These are phyloP conservation scores for Camellia lanceoleosa DNA, from an alignment of 148 eudicot species.

Conservation along the genomic window DNA sequence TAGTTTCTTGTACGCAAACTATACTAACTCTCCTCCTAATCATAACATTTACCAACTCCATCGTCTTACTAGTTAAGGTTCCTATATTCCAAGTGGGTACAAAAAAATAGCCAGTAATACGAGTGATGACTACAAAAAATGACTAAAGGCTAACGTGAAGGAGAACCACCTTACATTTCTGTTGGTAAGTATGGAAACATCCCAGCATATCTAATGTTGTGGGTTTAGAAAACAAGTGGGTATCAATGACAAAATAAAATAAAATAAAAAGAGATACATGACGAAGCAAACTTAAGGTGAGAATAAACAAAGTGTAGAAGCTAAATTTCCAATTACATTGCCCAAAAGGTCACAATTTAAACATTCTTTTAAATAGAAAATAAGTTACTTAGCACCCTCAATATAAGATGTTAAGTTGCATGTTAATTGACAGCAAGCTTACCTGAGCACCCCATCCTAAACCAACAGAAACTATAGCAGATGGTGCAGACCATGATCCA, in stretches of 20 bases:
- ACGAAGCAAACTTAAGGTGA: neutral
- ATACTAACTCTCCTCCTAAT: too few species aligned
- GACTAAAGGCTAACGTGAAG: too few species aligned
- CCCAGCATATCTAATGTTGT: neutral
- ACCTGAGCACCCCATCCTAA: slow-evolving; percentile 99
- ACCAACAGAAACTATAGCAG: slow-evolving; percentile 89
- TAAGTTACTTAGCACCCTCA: slow-evolving; percentile 1
- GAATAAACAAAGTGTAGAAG: neutral
- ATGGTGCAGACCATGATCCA: slow-evolving; percentile 99
- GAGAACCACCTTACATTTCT: neutral
- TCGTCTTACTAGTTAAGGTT: too few species aligned
- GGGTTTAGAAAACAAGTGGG: neutral
- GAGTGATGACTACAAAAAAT: too few species aligned
- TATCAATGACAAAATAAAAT: neutral
- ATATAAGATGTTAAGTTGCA: neutral
- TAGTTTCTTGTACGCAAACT: too few species aligned
- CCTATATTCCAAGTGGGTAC: too few species aligned
- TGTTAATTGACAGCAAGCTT: slow-evolving; percentile 10
- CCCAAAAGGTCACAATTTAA: neutral
- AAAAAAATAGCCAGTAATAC: too few species aligned
- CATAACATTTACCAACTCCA: too few species aligned
- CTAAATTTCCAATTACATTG: neutral
- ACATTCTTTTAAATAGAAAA: neutral
- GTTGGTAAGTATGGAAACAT: neutral
- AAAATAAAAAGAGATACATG: neutral